Conservation (phyloP, 2,329 filamentous ascomycete species). For the Diaporthe helianthi region DNA sequence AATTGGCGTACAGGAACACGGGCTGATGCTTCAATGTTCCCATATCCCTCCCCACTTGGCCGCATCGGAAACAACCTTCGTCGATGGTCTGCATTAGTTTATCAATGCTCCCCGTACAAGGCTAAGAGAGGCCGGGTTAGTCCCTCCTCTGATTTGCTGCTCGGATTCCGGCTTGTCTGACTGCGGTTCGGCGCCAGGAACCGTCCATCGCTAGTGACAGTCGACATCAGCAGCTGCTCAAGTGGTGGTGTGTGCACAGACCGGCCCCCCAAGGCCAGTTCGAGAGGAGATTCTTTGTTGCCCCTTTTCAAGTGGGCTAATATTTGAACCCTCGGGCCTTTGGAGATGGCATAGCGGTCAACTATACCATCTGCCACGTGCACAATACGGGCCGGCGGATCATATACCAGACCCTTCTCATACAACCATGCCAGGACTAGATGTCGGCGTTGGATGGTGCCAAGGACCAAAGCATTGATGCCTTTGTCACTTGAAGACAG, state of each 20-base stretch:
- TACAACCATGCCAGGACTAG: background rate
- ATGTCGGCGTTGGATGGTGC: background rate
- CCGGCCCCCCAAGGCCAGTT: background rate
- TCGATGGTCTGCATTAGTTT: conserved; percentile 12
- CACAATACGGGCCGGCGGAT: background rate
- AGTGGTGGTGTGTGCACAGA: conserved; percentile 14
- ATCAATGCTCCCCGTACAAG: background rate
- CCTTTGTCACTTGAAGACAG: conserved; percentile 20
- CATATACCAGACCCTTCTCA: background rate
- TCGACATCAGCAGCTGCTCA: conserved; percentile 3
- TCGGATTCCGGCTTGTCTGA: background rate
- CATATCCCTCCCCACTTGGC: background rate
- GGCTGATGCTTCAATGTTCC: background rate
- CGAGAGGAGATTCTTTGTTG: conserved; percentile 1
- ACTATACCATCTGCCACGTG: background rate
- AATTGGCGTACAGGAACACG: background rate
- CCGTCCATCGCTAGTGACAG: background rate
- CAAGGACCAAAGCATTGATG: background rate
- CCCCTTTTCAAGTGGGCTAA: conserved; percentile 18
- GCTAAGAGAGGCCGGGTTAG: background rate
- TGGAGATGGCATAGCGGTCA: background rate
- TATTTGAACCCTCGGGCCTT: background rate
- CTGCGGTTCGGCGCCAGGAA: conserved; percentile 7
- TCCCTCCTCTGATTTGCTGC: background rate
- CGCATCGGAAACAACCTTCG: background rate